Conservation (phyloP, 257 asterid genomes). For the Solanum lycopersicoides region DNA sequence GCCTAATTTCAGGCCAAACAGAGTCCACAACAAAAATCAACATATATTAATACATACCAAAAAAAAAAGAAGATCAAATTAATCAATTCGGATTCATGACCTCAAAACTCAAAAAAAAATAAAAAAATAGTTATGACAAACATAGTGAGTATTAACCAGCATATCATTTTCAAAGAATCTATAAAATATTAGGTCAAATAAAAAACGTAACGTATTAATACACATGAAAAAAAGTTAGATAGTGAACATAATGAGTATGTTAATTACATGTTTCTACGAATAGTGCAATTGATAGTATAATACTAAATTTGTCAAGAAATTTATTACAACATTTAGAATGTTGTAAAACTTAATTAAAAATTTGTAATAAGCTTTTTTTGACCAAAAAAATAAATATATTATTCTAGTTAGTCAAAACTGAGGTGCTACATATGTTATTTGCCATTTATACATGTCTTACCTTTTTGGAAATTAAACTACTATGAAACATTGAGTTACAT, state of each 20-base stretch:
- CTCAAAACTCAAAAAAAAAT: background rate
- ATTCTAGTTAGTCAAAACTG: background rate
- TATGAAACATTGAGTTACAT: background rate
- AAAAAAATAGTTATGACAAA: background rate
- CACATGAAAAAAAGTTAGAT: background rate
- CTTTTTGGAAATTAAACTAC: background rate
- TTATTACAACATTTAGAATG: background rate
- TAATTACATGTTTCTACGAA: background rate
- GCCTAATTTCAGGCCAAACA: background rate
- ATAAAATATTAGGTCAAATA: background rate
- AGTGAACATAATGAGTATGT: background rate
- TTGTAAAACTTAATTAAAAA: background rate
- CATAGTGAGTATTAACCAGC: background rate
- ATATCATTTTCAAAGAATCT: fast-evolving
- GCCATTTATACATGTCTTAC: background rate
- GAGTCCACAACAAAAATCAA: background rate
- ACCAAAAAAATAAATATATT: background rate
- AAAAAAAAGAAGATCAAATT: background rate
- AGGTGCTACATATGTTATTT: background rate
- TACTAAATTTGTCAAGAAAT: background rate
- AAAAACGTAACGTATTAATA: fast-evolving
- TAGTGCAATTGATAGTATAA: background rate
- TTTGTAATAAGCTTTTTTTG: background rate
- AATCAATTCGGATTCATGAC: background rate
- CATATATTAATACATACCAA: background rate